Conservation (phyloP, 805 yeast species). For the Wickerhamomyces mucosus region DNA sequence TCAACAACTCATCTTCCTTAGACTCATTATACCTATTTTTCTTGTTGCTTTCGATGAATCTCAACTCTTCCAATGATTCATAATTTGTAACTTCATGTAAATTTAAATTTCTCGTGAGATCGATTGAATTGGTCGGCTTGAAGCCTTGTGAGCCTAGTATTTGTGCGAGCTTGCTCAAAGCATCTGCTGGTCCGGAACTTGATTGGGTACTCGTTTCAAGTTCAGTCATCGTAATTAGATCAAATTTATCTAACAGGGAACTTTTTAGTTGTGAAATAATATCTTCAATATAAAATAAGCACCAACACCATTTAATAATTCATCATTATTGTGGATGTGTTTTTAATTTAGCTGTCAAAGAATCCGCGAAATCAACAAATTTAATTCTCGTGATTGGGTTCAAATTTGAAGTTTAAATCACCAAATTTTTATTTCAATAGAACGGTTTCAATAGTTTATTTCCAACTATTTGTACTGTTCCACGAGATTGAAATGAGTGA, state of each 20-base stretch:
- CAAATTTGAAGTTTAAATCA: too few species aligned
- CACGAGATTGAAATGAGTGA: too few species aligned
- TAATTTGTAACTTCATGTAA: background rate
- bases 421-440: too few species aligned
- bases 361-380: too few species aligned
- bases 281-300: constrained; percentile 2
- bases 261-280: constrained; percentile 1
- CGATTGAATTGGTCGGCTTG: background rate
- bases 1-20: constrained; percentile 10
- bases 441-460: too few species aligned
- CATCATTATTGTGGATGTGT: constrained; percentile 9
- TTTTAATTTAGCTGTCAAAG: background rate
- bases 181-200: too few species aligned
- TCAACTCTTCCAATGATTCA: constrained; percentile 10
- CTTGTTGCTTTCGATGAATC: constrained; percentile 6
- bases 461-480: too few species aligned
- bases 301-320: constrained; percentile 1
- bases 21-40: constrained; percentile 1
- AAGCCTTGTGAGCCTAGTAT: background rate
- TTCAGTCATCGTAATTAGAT: too few species aligned
- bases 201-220: too few species aligned
- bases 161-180: too few species aligned
- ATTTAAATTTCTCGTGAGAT: background rate
- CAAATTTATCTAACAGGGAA: too few species aligned
- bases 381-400: background rate